Evolutionary conservation across 495 filamentous ascomycete species (phyloP), one percentile per base, ranked within the genome.

Genomic region (Xylaria telfairii): DNA sequence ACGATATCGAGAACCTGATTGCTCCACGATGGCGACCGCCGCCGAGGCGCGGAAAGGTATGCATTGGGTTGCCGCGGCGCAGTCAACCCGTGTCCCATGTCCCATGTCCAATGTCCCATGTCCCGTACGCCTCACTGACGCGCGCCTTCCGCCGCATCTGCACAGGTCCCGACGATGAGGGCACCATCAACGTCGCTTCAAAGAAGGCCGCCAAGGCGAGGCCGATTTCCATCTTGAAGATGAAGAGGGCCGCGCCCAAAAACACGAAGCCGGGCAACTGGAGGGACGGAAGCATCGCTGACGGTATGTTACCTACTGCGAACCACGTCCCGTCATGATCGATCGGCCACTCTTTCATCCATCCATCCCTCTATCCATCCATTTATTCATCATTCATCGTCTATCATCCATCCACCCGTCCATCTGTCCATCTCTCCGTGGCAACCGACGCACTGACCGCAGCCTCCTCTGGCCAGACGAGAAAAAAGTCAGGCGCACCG

Each of bases 181-280:
- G 81, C 63, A 87, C 85, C 24, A 87, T 87, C 75, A 88, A 88
- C 73, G 86, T 87, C 66, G 84, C 85, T 42, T 86, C 88, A 6
- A 92, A 93, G 77, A 91, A 93, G 80, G 85, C 85, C n/a, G n/a
- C 72, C 59, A 82, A 83, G 53, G 73, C 74, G 21, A 90, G 84
- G 70, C 67, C 74, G 26, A 84, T 79, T 67, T 86, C 87, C 26
- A 86, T 87, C 68, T 86, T 92, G 74, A 93, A 92, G 78, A 80
- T 93, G 49, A 93, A 92, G 83, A 92, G 90, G 81, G 73, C 80
- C 15, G 72, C 85, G 12, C 84, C 85, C 15, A 93, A 90, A 75
- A 83, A 87, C 24, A 83, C 80, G 28, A 87, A 88, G 70, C 81
- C 84, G 32, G 86, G 86, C 17, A 87, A 86, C 63, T 88, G 86